These are phyloP conservation scores for Bipolaris victoriae DNA, from an alignment of 2,329 filamentous ascomycete species.

Conservation along the genomic window DNA sequence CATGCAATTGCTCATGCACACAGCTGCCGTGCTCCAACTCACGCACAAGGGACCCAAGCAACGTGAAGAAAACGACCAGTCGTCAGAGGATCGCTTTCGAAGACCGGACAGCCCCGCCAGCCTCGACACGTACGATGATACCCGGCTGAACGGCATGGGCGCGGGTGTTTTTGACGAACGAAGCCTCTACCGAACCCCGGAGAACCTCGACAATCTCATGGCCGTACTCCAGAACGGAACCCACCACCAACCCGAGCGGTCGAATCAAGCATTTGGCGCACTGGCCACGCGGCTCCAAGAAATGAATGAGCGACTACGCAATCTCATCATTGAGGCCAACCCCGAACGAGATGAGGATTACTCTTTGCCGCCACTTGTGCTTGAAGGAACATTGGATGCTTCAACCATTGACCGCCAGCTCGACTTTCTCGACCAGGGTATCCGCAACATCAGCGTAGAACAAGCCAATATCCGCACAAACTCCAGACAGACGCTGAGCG, in stretches of 20 bases:
- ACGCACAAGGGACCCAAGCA: slow-evolving; percentile 79
- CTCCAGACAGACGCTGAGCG: slow-evolving; percentile 37
- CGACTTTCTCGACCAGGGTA: slow-evolving; percentile 71
- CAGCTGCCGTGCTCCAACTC: slow-evolving; percentile 87
- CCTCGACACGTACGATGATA: slow-evolving; percentile 71
- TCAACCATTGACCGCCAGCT: slow-evolving; percentile 62
- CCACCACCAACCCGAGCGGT: slow-evolving; percentile 37
- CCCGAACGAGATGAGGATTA: slow-evolving; percentile 53
- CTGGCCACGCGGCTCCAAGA: slow-evolving; percentile 71
- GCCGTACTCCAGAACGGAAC: slow-evolving; percentile 47
- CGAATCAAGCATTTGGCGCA: slow-evolving; percentile 61
- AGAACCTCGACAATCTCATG: slow-evolving; percentile 63
- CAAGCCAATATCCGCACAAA: slow-evolving; percentile 50
- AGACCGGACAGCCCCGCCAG: slow-evolving; percentile 78
- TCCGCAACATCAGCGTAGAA: slow-evolving; percentile 66
- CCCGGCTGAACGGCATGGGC: slow-evolving; percentile 56
- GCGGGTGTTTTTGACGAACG: slow-evolving; percentile 76
- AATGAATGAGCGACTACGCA: slow-evolving; percentile 70
- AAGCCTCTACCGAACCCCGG: slow-evolving; percentile 73
- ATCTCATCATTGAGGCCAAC: slow-evolving; percentile 69
- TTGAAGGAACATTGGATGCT: slow-evolving; percentile 26
- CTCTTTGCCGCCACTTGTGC: slow-evolving; percentile 34
- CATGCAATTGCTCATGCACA: slow-evolving; percentile 81
- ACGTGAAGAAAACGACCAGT: slow-evolving; percentile 56
- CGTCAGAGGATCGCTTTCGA: slow-evolving; percentile 36